These are phyloP conservation scores for Melampsora americana DNA, from an alignment of 1,284 basidiomycete species.

Conservation along the genomic window DNA sequence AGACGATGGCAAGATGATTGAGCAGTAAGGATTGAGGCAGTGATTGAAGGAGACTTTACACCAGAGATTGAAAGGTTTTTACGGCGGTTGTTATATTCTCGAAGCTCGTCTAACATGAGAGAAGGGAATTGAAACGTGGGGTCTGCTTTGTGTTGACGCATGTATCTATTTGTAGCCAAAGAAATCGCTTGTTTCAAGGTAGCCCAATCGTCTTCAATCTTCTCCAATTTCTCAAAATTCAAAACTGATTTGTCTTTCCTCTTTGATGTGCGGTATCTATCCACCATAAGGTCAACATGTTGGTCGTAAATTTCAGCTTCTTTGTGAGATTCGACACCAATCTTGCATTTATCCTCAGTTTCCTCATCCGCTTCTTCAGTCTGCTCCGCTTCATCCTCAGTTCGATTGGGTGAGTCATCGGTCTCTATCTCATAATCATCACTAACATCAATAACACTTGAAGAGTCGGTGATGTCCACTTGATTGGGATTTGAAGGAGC, in stretches of 20 bases:
- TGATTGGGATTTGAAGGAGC: background rate
- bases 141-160: background rate
- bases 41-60: background rate
- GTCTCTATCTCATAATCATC: slow-evolving; percentile 1
- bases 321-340: too few species aligned
- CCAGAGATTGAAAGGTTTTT: background rate
- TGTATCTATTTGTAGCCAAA: background rate
- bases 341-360: too few species aligned
- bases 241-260: too few species aligned
- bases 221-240: too few species aligned
- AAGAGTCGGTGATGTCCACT: background rate
- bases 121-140: slow-evolving; percentile 4
- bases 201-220: background rate
- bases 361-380: too few species aligned
- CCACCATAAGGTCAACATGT: too few species aligned
- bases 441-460: slow-evolving; percentile 7
- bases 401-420: too few species aligned
- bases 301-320: too few species aligned
- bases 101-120: background rate
- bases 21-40: slow-evolving; percentile 28
- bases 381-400: too few species aligned
- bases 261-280: background rate
- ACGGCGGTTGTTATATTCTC: slow-evolving; percentile 21
- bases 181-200: slow-evolving; percentile 4
- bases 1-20: slow-evolving; percentile 1